Conservation (phyloP, 2,329 filamentous ascomycete genomes). For the Clarireedia monteithiana region DNA sequence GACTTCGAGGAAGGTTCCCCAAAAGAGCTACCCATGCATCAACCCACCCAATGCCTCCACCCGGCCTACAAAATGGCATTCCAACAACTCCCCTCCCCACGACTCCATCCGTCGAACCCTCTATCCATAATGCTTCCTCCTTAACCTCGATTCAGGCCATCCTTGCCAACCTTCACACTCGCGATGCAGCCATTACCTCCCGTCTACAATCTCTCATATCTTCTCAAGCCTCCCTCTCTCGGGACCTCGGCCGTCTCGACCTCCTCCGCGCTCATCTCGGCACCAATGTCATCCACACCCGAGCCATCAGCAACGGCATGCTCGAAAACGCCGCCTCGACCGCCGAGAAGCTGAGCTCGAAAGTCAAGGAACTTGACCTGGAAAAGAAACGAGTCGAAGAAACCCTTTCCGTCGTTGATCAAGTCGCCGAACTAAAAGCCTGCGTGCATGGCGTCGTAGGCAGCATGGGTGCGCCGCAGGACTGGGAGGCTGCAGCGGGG, state of each 20-base stretch:
- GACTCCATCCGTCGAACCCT: constrained; percentile 13
- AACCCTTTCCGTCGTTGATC: constrained; percentile 85
- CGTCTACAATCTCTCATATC: constrained; percentile 70
- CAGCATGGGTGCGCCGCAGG: constrained; percentile 94
- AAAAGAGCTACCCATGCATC: constrained; percentile 24
- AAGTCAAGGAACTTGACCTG: constrained; percentile 79
- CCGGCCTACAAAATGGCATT: constrained; percentile 29
- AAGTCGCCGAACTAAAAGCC: constrained; percentile 93
- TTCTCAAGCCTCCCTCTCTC: constrained; percentile 78
- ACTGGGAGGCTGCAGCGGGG: constrained; percentile 93
- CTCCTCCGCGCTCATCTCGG: constrained; percentile 82
- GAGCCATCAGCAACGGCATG: constrained; percentile 83
- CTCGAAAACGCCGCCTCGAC: constrained; percentile 79
- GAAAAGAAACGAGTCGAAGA: constrained; percentile 89
- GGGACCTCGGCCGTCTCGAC: constrained; percentile 81
- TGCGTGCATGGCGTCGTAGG: constrained; percentile 91
- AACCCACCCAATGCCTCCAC: constrained; percentile 29
- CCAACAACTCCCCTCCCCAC: constrained; percentile 13
- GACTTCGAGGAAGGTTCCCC: constrained; percentile 9
- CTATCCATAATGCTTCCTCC: constrained; percentile 62
- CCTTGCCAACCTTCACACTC: constrained; percentile 65
- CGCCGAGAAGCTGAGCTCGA: constrained; percentile 74
- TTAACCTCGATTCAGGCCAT: constrained; percentile 73
- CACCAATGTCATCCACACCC: constrained; percentile 75
- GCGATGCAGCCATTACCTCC: constrained; percentile 66